A percentile compares a stretch with the other conserved stretches of the same genome.
Evolutionary conservation across 306 rosid species (phyloP).

Genomic region (Pueraria montana): DNA sequence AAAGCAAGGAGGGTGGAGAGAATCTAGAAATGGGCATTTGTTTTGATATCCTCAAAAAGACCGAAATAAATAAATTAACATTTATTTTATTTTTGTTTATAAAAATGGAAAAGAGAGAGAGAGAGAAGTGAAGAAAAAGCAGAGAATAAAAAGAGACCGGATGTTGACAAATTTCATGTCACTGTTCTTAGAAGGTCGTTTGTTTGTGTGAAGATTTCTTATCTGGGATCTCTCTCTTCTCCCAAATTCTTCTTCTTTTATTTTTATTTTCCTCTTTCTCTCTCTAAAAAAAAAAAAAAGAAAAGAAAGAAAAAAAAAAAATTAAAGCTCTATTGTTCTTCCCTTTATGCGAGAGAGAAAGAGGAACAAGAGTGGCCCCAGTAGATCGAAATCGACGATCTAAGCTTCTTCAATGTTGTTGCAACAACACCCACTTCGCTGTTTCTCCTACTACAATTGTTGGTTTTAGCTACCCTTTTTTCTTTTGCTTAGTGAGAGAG

Average conservation of each 20-base stretch:
- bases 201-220: slow-evolving; percentile 95
- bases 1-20: slow-evolving; percentile 81
- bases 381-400: slow-evolving; percentile 97
- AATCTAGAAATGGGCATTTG: slow-evolving; percentile 78
- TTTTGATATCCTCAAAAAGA: slow-evolving; percentile 62
- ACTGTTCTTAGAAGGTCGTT: slow-evolving; percentile 99
- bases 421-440: slow-evolving; percentile 60
- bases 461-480: slow-evolving; percentile 46
- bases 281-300: slow-evolving; percentile 46
- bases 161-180: slow-evolving; percentile 99
- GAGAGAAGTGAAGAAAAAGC: slow-evolving; percentile 84
- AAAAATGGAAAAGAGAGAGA: slow-evolving; percentile 36
- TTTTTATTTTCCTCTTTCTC: slow-evolving; percentile 40
- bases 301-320: not conserved
- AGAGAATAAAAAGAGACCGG: slow-evolving; percentile 99
- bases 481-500: slow-evolving; percentile 35
- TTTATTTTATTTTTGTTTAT: slow-evolving; percentile 25
- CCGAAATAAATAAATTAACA: slow-evolving; percentile 43
- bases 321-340: slow-evolving; percentile 25
- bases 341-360: slow-evolving; percentile 59
- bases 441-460: slow-evolving; percentile 50
- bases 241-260: slow-evolving; percentile 2
- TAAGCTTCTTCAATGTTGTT: slow-evolving; percentile 72
- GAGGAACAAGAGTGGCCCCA: slow-evolving; percentile 64
- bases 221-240: slow-evolving; percentile 90